These are phyloP conservation scores for Aspergillus sojae DNA, from an alignment of 2,329 filamentous ascomycete genomes.

Conservation along the genomic window DNA sequence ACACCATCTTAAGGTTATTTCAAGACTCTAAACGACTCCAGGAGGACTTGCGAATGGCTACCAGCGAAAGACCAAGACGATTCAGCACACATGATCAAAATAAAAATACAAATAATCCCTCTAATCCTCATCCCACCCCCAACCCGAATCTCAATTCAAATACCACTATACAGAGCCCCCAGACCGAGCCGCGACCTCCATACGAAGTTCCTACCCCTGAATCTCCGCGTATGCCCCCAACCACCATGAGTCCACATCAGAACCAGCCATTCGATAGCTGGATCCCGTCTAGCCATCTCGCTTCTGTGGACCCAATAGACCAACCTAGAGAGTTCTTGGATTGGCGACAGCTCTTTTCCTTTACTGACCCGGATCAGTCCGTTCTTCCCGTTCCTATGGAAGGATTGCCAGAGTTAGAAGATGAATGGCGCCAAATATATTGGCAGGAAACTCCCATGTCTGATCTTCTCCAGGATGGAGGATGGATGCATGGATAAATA, in stretches of 20 bases:
- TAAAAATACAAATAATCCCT: constrained; percentile 10
- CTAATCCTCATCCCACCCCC: not conserved
- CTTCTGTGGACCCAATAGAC: constrained; percentile 35
- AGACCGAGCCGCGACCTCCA: constrained; percentile 23
- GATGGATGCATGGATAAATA: constrained; percentile 38
- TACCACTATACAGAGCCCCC: constrained; percentile 21
- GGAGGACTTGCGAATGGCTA: constrained; percentile 43
- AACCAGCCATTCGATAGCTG: constrained; percentile 34
- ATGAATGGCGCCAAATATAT: constrained; percentile 50
- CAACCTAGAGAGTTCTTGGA: constrained; percentile 40
- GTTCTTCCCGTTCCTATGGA: constrained; percentile 41
- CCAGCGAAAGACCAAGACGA: constrained; percentile 34
- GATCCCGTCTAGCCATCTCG: constrained; percentile 33
- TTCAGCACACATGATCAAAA: constrained; percentile 22
- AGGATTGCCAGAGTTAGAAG: constrained; percentile 43
- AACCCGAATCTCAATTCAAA: constrained; percentile 19
- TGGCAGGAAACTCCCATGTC: constrained; percentile 47
- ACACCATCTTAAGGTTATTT: constrained; percentile 47
- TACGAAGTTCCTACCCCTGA: constrained; percentile 36
- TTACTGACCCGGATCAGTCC: constrained; percentile 41
- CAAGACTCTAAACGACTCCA: constrained; percentile 47
- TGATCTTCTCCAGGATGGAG: constrained; percentile 44
- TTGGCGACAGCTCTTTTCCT: constrained; percentile 47
- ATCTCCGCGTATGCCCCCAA: constrained; percentile 27
- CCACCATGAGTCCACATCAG: constrained; percentile 28